Evolutionary conservation across 306 rosid species (phyloP).

Genomic region (Lupinus albus): DNA sequence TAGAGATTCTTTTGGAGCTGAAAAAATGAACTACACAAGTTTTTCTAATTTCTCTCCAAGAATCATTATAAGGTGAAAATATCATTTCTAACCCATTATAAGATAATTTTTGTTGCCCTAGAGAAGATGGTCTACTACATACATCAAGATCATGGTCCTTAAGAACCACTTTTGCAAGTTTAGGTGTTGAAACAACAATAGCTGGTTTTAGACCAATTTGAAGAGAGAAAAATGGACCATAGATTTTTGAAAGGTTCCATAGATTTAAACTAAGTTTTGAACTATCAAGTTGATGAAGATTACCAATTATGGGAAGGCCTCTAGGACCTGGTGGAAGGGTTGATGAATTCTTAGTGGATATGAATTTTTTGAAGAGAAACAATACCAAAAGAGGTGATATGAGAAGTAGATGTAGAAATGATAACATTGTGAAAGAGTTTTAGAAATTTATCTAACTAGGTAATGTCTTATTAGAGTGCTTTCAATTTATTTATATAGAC

Average conservation of each 20-base stretch:
- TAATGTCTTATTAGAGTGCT: background rate
- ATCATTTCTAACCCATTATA: background rate
- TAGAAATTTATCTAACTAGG: background rate
- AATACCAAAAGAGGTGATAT: background rate
- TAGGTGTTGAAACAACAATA: constrained; percentile 17
- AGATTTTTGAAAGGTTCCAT: constrained; percentile 15
- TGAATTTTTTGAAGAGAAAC: background rate
- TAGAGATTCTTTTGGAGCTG: constrained; percentile 2
- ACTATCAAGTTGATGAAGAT: constrained; percentile 25
- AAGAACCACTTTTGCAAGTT: constrained; percentile 4
- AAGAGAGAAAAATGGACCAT: constrained; percentile 25
- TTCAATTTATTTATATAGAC: background rate
- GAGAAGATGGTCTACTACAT: background rate
- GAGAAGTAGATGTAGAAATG: background rate
- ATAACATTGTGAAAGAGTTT: background rate
- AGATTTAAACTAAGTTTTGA: background rate
- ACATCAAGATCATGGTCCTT: constrained; percentile 21
- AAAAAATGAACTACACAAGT: constrained; percentile 2
- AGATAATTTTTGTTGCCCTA: background rate
- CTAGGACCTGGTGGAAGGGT: constrained; percentile 26
- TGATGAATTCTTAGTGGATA: background rate
- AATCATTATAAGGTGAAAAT: constrained; percentile 10
- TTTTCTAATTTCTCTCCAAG: constrained; percentile 31
- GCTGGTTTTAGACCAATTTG: constrained; percentile 18
- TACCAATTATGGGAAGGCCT: constrained; percentile 35